Conservation (phyloP, 306 rosid genomes). For the Rosa lucieae region DNA sequence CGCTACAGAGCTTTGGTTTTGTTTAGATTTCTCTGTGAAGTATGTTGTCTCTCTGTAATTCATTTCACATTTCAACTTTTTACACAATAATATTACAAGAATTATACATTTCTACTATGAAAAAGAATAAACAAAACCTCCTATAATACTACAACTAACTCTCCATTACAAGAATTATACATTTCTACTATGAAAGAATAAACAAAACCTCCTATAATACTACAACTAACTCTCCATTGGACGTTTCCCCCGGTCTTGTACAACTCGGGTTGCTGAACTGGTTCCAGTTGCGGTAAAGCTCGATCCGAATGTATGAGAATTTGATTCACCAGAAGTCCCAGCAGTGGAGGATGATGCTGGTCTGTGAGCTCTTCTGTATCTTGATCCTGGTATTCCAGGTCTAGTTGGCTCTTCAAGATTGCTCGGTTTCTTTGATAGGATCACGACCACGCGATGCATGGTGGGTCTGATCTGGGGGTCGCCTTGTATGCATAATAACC, state of each 20-base stretch:
- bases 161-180: background rate
- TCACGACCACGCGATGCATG: slow-evolving; percentile 78
- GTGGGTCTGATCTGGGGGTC: slow-evolving; percentile 70
- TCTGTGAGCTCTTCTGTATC: slow-evolving; percentile 57
- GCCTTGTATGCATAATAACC: slow-evolving; percentile 58
- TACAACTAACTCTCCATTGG: slow-evolving; percentile 42
- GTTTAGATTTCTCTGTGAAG: background rate
- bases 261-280: slow-evolving; percentile 17
- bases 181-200: slow-evolving; percentile 4
- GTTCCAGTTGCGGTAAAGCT: slow-evolving; percentile 43
- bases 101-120: background rate
- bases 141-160: slow-evolving; percentile 24
- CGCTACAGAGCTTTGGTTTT: background rate
- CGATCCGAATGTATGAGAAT: slow-evolving; percentile 42
- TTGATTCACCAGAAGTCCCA: slow-evolving; percentile 49
- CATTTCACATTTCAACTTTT: background rate
- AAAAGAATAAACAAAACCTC: slow-evolving; percentile 26
- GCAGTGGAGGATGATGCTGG: slow-evolving; percentile 45
- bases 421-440: slow-evolving; percentile 65
- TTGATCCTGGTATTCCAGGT: slow-evolving; percentile 68
- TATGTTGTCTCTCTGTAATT: background rate
- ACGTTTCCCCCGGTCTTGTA: slow-evolving; percentile 61
- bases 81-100: background rate
- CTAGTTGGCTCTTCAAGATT: slow-evolving; percentile 72
- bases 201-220: slow-evolving; percentile 22